Evolutionary conservation across 306 rosid genomes (phyloP).

Genomic region (Fagus crenata): DNA sequence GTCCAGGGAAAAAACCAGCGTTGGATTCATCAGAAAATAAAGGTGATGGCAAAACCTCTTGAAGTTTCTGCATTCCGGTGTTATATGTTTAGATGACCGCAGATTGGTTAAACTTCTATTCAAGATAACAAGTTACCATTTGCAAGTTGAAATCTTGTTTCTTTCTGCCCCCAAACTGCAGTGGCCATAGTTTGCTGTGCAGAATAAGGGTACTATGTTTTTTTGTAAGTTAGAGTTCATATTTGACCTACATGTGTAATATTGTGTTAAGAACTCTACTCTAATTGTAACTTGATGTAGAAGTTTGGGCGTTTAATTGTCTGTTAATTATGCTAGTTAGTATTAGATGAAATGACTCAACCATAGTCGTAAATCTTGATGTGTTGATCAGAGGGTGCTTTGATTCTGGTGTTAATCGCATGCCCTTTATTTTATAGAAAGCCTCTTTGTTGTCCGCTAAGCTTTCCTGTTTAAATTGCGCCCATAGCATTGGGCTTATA

Average conservation of each 20-base stretch:
- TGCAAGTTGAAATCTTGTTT: not conserved
- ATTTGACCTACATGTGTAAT: not conserved
- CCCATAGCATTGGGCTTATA: too few species aligned
- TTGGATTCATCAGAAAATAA: conserved; percentile 55
- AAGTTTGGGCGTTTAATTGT: not conserved
- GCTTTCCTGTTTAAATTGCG: too few species aligned
- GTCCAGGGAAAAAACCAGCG: conserved; percentile 60
- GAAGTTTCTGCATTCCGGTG: conserved; percentile 36
- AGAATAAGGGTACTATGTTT: not conserved
- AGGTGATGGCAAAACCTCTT: conserved; percentile 46
- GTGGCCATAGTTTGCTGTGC: not conserved
- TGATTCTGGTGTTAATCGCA: not conserved
- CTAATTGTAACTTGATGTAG: not conserved
- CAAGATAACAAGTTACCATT: not conserved
- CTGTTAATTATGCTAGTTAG: not conserved
- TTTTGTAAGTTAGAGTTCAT: conserved; percentile 2
- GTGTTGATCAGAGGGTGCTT: not conserved
- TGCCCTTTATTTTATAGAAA: not conserved
- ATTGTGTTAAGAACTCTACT: not conserved
- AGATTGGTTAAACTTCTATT: not conserved
- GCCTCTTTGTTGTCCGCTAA: not conserved
- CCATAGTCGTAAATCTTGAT: not conserved
- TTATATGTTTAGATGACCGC: conserved; percentile 21
- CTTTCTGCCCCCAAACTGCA: not conserved
- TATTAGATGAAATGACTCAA: not conserved